Conservation (phyloP, 768 basidiomycete genomes). For the Ephemerocybe angulata region DNA sequence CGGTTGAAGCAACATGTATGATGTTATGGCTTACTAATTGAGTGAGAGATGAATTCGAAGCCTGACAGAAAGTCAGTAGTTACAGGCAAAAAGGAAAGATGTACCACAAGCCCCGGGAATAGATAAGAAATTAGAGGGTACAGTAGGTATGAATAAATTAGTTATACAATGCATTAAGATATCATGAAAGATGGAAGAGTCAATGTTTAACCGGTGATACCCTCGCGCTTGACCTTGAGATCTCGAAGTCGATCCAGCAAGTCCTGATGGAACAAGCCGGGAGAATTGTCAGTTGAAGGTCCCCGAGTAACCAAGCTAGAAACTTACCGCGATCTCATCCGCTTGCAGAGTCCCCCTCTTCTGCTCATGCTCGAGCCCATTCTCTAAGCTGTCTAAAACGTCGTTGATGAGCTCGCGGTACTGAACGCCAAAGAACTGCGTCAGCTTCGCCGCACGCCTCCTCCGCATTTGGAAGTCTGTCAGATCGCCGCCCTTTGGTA, state of each 20-base stretch:
- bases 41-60: no score
- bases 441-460: conserved; percentile 75
- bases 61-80: not conserved
- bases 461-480: conserved; percentile 68
- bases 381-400: conserved; percentile 78
- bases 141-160: no score
- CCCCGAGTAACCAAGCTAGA: not conserved
- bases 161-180: not conserved
- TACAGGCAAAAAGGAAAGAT: conserved; percentile 14
- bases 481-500: conserved; percentile 41
- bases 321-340: conserved; percentile 69
- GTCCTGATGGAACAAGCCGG: conserved; percentile 36
- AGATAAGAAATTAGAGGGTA: no score
- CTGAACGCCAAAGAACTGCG: conserved; percentile 84
- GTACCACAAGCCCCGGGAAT: no score
- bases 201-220: conserved; percentile 12
- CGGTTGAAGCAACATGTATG: not conserved
- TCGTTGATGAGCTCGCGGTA: conserved; percentile 76
- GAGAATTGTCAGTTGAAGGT: conserved; percentile 3
- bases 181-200: conserved; percentile 1
- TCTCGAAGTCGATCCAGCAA: conserved; percentile 52
- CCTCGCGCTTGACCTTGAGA: conserved; percentile 49
- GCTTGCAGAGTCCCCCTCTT: conserved; percentile 58
- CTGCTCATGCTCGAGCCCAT: conserved; percentile 65
- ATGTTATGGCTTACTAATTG: no score